Evolutionary conservation across 352 stramenopile species (phyloP).

Genomic region (Phytophthora palmivora): DNA sequence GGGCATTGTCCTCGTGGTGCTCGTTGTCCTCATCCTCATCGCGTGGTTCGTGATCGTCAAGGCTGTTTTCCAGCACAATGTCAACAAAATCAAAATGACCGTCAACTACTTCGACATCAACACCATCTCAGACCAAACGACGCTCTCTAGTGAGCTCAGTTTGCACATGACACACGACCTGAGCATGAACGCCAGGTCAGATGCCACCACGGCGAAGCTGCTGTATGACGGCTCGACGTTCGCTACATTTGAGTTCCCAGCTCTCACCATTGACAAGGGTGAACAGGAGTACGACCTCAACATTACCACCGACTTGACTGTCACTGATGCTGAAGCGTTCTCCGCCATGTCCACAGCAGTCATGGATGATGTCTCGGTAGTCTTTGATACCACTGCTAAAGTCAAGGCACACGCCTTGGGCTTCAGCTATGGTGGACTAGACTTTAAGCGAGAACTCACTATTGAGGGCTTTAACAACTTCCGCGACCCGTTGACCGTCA

Average conservation of each 20-base stretch:
- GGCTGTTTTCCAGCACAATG: slow-evolving; percentile 65
- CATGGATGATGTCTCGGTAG: slow-evolving; percentile 48
- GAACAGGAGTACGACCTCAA: slow-evolving; percentile 44
- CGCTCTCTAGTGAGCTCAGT: slow-evolving; percentile 57
- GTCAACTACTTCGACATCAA: slow-evolving; percentile 81
- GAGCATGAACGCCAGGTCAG: slow-evolving; percentile 48
- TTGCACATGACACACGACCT: slow-evolving; percentile 57
- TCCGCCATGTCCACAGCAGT: slow-evolving; percentile 47
- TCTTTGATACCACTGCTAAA: slow-evolving; percentile 48
- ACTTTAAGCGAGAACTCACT: slow-evolving; percentile 58
- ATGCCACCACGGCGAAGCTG: slow-evolving; percentile 51
- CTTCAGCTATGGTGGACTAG: slow-evolving; percentile 62
- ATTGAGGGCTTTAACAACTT: slow-evolving; percentile 71
- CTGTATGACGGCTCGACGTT: slow-evolving; percentile 56
- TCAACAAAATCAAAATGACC: slow-evolving; percentile 61
- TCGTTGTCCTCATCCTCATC: slow-evolving; percentile 63
- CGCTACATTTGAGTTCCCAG: slow-evolving; percentile 53
- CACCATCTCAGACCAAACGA: slow-evolving; percentile 45
- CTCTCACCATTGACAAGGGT: slow-evolving; percentile 51
- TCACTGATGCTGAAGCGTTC: slow-evolving; percentile 56
- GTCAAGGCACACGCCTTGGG: slow-evolving; percentile 58
- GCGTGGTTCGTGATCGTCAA: slow-evolving; percentile 62
- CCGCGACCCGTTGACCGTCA: slow-evolving; percentile 44
- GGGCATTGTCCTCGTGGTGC: slow-evolving; percentile 42
- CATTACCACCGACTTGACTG: slow-evolving; percentile 40